These are phyloP conservation scores for Quercus berberidifolia DNA, from an alignment of 306 rosid genomes.

Conservation along the genomic window DNA sequence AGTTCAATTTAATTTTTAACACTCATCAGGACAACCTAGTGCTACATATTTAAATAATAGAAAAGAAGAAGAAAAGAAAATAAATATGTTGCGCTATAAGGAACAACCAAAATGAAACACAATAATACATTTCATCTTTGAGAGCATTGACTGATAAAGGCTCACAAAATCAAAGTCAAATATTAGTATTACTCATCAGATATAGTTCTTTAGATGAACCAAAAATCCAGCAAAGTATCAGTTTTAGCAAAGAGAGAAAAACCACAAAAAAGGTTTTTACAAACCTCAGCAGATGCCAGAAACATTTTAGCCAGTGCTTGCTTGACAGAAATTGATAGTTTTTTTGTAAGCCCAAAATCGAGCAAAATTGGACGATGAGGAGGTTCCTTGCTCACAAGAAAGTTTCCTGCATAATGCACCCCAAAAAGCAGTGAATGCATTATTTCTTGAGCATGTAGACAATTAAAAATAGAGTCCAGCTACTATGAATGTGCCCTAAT, in stretches of 20 bases:
- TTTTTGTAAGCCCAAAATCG: constrained; percentile 96
- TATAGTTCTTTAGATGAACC: neutral
- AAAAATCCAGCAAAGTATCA: neutral
- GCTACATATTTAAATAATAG: neutral
- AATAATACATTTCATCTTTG: neutral
- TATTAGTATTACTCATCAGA: neutral
- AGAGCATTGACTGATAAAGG: neutral
- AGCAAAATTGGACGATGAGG: constrained; percentile 90
- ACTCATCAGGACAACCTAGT: neutral
- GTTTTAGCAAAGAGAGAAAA: neutral
- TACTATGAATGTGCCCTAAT: neutral
- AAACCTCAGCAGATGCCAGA: constrained; percentile 94
- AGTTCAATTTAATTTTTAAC: neutral
- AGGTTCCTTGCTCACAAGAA: constrained; percentile 97
- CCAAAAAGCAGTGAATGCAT: constrained; percentile 16
- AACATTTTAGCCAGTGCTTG: constrained; percentile 98
- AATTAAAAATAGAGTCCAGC: neutral
- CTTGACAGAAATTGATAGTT: constrained; percentile 62
- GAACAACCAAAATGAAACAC: neutral
- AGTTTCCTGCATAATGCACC: constrained; percentile 59
- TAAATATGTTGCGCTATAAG: neutral
- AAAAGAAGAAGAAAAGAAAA: neutral
- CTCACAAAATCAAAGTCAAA: neutral
- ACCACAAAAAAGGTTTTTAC: constrained; percentile 15
- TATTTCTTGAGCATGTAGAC: constrained; percentile 11